Percentiles rank a stretch among this genome's conserved stretches.
phyloP scores from a whole-genome alignment of 2,329 filamentous ascomycete species.

The Xylariaceae sp. region DNA sequence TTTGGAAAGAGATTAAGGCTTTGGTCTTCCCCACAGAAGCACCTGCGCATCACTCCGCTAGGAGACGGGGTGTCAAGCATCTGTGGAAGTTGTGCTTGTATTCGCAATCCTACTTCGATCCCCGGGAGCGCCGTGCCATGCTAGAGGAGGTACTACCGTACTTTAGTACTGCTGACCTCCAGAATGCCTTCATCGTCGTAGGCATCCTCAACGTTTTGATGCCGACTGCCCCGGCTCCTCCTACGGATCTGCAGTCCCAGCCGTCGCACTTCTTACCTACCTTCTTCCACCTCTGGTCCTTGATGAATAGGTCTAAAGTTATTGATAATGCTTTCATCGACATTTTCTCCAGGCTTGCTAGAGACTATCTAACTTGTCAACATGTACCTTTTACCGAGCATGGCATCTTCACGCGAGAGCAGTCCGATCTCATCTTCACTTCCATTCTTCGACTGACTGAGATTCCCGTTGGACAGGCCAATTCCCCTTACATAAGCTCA shows the following conservation, averaged over 20 bases:
- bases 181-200: constrained; percentile 90
- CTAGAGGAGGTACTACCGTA: constrained; percentile 79
- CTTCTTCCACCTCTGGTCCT: constrained; percentile 94
- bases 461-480: constrained; percentile 94
- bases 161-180: constrained; percentile 91
- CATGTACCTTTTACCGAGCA: constrained; percentile 82
- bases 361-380: constrained; percentile 76
- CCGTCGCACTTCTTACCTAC: constrained; percentile 90
- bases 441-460: constrained; percentile 86
- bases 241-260: constrained; percentile 72
- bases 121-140: constrained; percentile 79
- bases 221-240: constrained; percentile 78
- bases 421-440: constrained; percentile 91
- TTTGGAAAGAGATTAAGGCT: constrained; percentile 90
- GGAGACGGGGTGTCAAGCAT: constrained; percentile 61
- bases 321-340: constrained; percentile 90
- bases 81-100: constrained; percentile 89
- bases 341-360: constrained; percentile 81
- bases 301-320: constrained; percentile 85
- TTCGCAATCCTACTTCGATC: constrained; percentile 90
- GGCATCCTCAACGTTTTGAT: constrained; percentile 85
- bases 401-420: constrained; percentile 89
- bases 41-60: constrained; percentile 62
- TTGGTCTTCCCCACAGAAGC: constrained; percentile 87
- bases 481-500: constrained; percentile 78